Percentiles rank a stretch among this genome's conserved stretches.
Evolutionary conservation across 2,329 filamentous ascomycete genomes (phyloP).

Genomic region (Karstenula rhodostoma): DNA sequence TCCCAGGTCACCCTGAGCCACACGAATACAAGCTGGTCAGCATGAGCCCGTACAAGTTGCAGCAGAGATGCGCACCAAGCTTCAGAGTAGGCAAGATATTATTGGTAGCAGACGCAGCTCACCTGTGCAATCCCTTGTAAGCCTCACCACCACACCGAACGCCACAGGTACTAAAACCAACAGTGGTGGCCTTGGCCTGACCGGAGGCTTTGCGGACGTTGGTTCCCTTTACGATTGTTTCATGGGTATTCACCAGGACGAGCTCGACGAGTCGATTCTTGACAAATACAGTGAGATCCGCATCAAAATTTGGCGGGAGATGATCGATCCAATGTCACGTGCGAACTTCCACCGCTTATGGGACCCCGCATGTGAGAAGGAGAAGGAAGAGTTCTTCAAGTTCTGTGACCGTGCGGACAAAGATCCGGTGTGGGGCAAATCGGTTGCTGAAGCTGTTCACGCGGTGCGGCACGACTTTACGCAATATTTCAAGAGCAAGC

Average conservation of each 20-base stretch:
- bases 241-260: conserved; percentile 43
- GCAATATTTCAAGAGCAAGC: conserved; percentile 45
- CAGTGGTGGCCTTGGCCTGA: conserved; percentile 68
- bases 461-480: conserved; percentile 45
- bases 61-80: conserved; percentile 65
- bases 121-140: conserved; percentile 62
- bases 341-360: conserved; percentile 52
- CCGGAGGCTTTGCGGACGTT: conserved; percentile 70
- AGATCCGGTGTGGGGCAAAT: conserved; percentile 41
- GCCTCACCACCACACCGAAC: neutral
- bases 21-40: conserved; percentile 64
- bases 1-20: conserved; percentile 67
- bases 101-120: conserved; percentile 68
- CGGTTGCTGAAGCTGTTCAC: conserved; percentile 35
- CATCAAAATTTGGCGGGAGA: conserved; percentile 44
- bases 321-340: conserved; percentile 49
- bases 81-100: conserved; percentile 67
- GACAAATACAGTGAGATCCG: conserved; percentile 46
- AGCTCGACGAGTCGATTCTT: conserved; percentile 45
- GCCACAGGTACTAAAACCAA: conserved; percentile 14
- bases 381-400: conserved; percentile 44
- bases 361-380: conserved; percentile 36
- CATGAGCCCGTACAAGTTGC: conserved; percentile 68
- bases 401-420: conserved; percentile 41
- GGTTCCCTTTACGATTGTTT: conserved; percentile 69